phyloP scores from a whole-genome alignment of 192 early-diverging fungal species.

The Phycomyces blakesleeanus region DNA sequence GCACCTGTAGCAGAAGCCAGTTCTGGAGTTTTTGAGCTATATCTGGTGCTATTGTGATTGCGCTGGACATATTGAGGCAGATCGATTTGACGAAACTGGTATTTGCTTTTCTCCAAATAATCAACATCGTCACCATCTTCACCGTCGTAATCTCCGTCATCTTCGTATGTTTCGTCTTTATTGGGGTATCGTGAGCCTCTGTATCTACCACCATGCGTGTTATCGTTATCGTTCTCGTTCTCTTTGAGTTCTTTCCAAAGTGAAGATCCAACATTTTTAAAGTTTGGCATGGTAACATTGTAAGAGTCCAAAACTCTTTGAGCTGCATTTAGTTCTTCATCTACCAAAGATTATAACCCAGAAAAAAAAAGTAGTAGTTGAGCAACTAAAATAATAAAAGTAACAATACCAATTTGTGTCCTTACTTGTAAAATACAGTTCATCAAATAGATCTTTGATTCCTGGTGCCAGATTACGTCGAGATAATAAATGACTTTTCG shows the following conservation, averaged over 20 bases:
- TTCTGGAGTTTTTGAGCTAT: conserved; percentile 20
- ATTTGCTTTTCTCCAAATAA: not conserved
- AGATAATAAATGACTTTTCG: conserved; percentile 79
- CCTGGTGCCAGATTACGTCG: conserved; percentile 78
- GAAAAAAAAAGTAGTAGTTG: no score
- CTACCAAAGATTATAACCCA: conserved; percentile 41
- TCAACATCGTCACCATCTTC: no score
- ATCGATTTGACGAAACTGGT: conserved; percentile 14
- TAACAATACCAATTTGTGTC: no score
- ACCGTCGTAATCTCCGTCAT: no score
- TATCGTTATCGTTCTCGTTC: conserved; percentile 2
- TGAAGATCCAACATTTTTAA: conserved; percentile 74
- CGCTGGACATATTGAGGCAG: conserved; percentile 6
- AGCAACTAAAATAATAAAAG: no score
- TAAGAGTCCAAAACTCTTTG: conserved; percentile 79
- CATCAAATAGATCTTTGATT: conserved; percentile 91
- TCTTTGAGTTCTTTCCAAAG: conserved; percentile 51
- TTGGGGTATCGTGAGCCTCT: not conserved
- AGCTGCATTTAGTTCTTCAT: conserved; percentile 70
- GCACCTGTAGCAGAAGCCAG: conserved; percentile 16
- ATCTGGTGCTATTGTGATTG: not conserved
- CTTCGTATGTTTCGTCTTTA: no score
- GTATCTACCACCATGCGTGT: not conserved
- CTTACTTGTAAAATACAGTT: conserved; percentile 81
- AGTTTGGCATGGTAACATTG: conserved; percentile 85